Percentiles rank a stretch among this genome's conserved stretches.
phyloP scores from a whole-genome alignment of 1,139 yeast genomes.

The Entelexis paramagnoliae region DNA sequence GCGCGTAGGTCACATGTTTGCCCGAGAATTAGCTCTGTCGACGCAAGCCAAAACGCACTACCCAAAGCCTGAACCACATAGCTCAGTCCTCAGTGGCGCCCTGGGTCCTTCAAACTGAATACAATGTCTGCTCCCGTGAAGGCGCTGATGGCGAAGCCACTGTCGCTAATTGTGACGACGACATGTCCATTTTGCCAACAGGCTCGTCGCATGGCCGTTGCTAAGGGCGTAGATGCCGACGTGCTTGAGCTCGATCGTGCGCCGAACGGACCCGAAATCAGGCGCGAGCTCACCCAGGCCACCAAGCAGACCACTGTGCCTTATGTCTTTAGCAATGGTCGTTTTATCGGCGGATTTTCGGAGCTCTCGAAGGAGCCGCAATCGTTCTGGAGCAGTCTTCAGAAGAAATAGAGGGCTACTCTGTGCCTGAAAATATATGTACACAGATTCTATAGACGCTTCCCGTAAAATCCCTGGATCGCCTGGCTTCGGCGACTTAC shows the following conservation, averaged over 20 bases:
- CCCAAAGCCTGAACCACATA: background rate
- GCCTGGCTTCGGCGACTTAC: too few relatives aligned
- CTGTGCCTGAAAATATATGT: too few relatives aligned
- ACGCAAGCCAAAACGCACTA: background rate
- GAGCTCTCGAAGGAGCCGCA: constrained; percentile 27
- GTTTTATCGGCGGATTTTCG: constrained; percentile 73
- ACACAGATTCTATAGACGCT: background rate
- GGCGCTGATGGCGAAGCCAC: constrained; percentile 17
- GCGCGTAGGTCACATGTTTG: background rate
- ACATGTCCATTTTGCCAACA: constrained; percentile 25
- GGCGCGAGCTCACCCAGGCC: constrained; percentile 59
- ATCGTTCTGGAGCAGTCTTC: constrained; percentile 21
- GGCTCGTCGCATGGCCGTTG: constrained; percentile 21
- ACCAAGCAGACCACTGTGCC: constrained; percentile 93
- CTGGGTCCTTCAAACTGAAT: background rate
- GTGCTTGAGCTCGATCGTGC: constrained; percentile 21
- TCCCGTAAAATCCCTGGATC: background rate
- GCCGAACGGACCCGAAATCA: constrained; percentile 52
- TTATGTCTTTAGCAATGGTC: constrained; percentile 73
- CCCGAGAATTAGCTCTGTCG: background rate
- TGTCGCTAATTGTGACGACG: constrained; percentile 22
- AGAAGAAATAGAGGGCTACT: background rate
- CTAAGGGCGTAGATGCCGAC: constrained; percentile 18
- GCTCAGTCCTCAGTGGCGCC: background rate
- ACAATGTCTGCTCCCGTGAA: constrained; percentile 9